These are phyloP conservation scores for Yamadazyma takamatsuzukensis DNA, from an alignment of 805 yeast genomes.

Conservation along the genomic window DNA sequence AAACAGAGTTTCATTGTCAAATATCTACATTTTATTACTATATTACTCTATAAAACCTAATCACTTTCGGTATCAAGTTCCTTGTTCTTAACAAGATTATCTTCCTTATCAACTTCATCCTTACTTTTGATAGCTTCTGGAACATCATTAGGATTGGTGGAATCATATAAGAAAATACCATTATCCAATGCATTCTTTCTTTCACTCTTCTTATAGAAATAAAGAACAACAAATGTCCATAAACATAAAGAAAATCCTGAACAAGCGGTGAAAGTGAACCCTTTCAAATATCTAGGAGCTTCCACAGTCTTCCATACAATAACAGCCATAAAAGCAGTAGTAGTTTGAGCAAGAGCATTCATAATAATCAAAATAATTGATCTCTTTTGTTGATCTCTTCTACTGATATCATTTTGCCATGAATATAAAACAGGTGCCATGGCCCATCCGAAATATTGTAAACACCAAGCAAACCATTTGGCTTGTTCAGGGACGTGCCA, in stretches of 20 bases:
- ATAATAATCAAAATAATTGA: conserved; percentile 55
- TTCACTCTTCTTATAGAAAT: conserved; percentile 38
- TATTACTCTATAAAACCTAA: neutral
- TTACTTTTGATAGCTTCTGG: conserved; percentile 7
- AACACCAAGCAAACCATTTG: conserved; percentile 62
- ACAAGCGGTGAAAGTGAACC: conserved; percentile 49
- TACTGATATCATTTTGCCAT: conserved; percentile 53
- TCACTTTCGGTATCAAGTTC: conserved; percentile 6
- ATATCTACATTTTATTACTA: too few species aligned
- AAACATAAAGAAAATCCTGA: conserved; percentile 43
- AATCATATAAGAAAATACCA: conserved; percentile 31
- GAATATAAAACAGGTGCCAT: conserved; percentile 61
- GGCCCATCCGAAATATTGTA: conserved; percentile 60
- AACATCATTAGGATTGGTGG: conserved; percentile 12
- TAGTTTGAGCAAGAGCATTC: conserved; percentile 52
- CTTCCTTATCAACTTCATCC: conserved; percentile 2
- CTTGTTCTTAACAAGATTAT: neutral
- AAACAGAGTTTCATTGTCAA: too few species aligned
- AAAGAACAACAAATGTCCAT: conserved; percentile 52
- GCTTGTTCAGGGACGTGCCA: conserved; percentile 59
- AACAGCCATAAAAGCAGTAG: conserved; percentile 52
- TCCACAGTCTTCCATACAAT: conserved; percentile 55
- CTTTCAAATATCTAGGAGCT: conserved; percentile 53
- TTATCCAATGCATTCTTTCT: conserved; percentile 29
- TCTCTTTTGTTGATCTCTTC: conserved; percentile 53